Base-by-base conservation (phyloP, 345 rosid species). In the Ceriops tagal region DNA sequence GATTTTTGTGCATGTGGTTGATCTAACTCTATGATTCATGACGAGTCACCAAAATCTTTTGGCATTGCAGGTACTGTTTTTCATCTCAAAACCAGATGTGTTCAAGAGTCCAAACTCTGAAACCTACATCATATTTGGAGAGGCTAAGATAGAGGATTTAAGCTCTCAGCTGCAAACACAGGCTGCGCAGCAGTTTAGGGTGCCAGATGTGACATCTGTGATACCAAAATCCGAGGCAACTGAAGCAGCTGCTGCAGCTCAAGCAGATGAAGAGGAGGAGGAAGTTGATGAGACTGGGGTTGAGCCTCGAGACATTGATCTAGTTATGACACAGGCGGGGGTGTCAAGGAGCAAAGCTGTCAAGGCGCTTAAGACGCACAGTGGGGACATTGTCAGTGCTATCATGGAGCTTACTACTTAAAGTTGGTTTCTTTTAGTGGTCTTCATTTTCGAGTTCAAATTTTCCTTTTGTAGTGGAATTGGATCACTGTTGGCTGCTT, bases 61-160 rank as follows among this genome's bases (percentile, higher is more conserved):
- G 61, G 39, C 32, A 24, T 75, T 81, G 72, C 86, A 91, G 93
- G 73, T 88, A 53, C 81, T 86, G 61, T 92, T 86, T 82, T 89
- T 92, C 79, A 88, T 89, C 73, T 88, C 97, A 10, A 92, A 92
- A 68, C 96, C 93, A 0, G 92, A 92, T 78, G 93, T 89, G 35
- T 92, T 92, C 81, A 92, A 92, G 79, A 88, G 96, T 81, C 92
- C 93, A 4, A 83, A 89, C 77, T 89, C 96, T 1, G 96, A 92
- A 76, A 89, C 96, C 20, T 92, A 92, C 66, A 74, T 92, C 74
- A 86, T 89, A 76, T 89, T 92, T 28, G 96, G 92, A 19, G 97
- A 92, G 85, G 97, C 96, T 46, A 92, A 89, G 90, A 86, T 92
- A 39, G 97, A 92, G 79, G 93, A 92, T 73, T 74, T 89, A 86